These are phyloP conservation scores for Fonsecaea pedrosoi DNA, from an alignment of 2,329 filamentous ascomycete genomes.

Conservation along the genomic window DNA sequence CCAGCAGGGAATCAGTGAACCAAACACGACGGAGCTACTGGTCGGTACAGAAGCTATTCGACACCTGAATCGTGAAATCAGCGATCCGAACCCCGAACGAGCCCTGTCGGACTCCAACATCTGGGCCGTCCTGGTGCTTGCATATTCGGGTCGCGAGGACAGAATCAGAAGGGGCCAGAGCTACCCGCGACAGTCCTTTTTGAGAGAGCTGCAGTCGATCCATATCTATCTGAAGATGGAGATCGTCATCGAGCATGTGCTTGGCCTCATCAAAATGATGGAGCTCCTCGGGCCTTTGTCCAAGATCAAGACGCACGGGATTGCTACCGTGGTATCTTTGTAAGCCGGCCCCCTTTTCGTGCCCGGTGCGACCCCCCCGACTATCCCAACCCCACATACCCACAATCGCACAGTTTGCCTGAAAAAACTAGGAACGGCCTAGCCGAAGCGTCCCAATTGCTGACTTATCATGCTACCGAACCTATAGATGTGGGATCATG, in stretches of 20 bases:
- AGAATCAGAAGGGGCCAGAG: constrained; percentile 31
- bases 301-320: constrained; percentile 45
- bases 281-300: constrained; percentile 46
- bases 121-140: constrained; percentile 47
- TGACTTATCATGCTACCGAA: constrained; percentile 7
- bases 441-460: neutral
- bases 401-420: neutral
- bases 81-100: constrained; percentile 40
- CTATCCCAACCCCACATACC: neutral
- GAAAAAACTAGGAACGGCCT: neutral
- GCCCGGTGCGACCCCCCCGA: neutral
- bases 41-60: constrained; percentile 42
- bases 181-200: constrained; percentile 45
- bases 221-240: constrained; percentile 46
- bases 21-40: constrained; percentile 15
- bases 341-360: constrained; percentile 6
- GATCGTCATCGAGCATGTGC: constrained; percentile 46
- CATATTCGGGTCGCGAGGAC: constrained; percentile 40
- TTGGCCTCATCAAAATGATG: constrained; percentile 46
- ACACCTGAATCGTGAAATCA: constrained; percentile 45
- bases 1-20: constrained; percentile 5
- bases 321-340: constrained; percentile 46
- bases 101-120: constrained; percentile 45
- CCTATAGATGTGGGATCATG: constrained; percentile 36
- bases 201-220: constrained; percentile 47